Evolutionary conservation across 1,139 yeast species (phyloP).

Genomic region (Taphrina pruni): DNA sequence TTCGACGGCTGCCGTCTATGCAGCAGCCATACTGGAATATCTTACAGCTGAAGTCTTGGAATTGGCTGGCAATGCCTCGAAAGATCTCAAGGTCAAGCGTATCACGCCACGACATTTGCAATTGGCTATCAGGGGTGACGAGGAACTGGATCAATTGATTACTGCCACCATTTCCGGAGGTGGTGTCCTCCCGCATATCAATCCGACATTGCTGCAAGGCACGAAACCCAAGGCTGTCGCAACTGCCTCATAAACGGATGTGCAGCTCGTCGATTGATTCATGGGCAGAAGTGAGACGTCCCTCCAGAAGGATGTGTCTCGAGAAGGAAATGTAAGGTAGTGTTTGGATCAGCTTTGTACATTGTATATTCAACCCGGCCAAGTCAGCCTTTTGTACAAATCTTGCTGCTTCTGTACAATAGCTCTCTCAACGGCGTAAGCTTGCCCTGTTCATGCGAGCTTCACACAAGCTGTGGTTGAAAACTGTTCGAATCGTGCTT

Average conservation of each 20-base stretch:
- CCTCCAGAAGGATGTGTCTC: not conserved
- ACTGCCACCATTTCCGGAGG: slow-evolving; percentile 99
- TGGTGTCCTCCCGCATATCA: slow-evolving; percentile 82
- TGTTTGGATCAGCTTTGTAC: slow-evolving; percentile 19
- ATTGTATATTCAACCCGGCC: slow-evolving; percentile 23
- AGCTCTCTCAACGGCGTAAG: not conserved
- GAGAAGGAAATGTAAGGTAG: slow-evolving; percentile 13
- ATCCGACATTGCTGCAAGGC: slow-evolving; percentile 37
- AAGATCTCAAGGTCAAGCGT: slow-evolving; percentile 97
- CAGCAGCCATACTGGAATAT: slow-evolving; percentile 96
- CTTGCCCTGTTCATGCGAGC: not conserved
- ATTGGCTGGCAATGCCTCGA: slow-evolving; percentile 98
- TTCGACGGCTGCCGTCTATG: slow-evolving; percentile 78
- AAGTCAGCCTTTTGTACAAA: slow-evolving; percentile 21
- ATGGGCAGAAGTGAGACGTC: not conserved
- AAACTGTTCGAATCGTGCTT: not conserved
- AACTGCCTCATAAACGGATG: slow-evolving; percentile 22
- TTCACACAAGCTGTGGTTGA: too few relatives aligned
- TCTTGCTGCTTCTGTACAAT: not conserved
- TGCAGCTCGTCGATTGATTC: not conserved
- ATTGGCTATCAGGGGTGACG: slow-evolving; percentile 98
- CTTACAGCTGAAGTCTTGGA: slow-evolving; percentile 98
- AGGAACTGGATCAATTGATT: slow-evolving; percentile 85
- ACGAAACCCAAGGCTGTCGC: slow-evolving; percentile 38
- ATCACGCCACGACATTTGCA: slow-evolving; percentile 98